Base-by-base conservation (phyloP, 2,329 filamentous ascomycete genomes). In the Ophiostoma sp. region DNA sequence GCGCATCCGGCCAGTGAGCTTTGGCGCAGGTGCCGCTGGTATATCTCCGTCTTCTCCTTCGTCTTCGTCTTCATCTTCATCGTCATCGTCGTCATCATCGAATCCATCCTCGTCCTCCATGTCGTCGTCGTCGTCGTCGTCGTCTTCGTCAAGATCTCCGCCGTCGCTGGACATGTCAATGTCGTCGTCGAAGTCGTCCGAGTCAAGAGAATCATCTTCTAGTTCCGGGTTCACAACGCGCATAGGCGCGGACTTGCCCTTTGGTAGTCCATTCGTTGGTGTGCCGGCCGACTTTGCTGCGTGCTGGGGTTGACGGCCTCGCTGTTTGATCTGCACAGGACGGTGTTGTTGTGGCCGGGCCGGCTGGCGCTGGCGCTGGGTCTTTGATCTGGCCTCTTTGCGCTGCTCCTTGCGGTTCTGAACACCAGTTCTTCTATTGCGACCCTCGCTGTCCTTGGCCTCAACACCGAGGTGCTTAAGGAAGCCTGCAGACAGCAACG, bases 371-470 rank as follows among this genome's bases (percentile, higher is more conserved):
- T 45, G 49, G 2, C 45, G 40, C 6, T 36, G 69, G 0, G 87
- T 90, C 73, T 85, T 81, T 36, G 81, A 79, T 67, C 90, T 83
- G 73, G 90, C 86, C 16, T 84, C 84, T 75, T 88, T 91, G 68
- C 90, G 84, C 69, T 74, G 73, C 68, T 73, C 68, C 68, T 74
- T 65, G 49, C 65, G 41, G 38, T 67, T 27, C 63, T 72, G 67
- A 1, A 68, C 49, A 4, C 62, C 27, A 7, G 18, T 69, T 47
- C 18, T 36, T 16, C 45, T 42, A 2, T 63, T 63, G 16, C 65
- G 42, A 36, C 68, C 67, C 69, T 67, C 68, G 8, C 64, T 49
- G 6, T 65, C 58, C 5, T 70, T 69, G 2, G 74, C 71, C 64
- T 75, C 74, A 67, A 80, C 69, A 5, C 78, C 78, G 67, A 80